A percentile compares a stretch with the other conserved stretches of the same genome.
phyloP scores from a whole-genome alignment of 2,329 filamentous ascomycete genomes.

The Proliferodiscus dingleyae region DNA sequence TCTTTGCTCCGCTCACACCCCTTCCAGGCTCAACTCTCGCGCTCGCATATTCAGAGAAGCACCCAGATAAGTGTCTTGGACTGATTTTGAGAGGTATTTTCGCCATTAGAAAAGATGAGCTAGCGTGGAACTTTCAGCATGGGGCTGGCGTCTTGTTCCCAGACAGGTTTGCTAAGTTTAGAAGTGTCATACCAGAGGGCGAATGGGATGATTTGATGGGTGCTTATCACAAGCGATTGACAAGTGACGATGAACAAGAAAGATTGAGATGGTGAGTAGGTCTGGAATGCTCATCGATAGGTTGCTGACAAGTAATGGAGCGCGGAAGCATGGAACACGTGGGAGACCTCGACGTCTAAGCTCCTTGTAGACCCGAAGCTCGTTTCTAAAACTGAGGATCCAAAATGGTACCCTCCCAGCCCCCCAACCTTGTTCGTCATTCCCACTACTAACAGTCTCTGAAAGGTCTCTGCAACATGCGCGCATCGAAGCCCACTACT shows the following conservation, averaged over 20 bases:
- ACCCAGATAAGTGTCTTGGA: constrained; percentile 35
- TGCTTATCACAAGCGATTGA: constrained; percentile 38
- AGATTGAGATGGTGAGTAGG: constrained; percentile 26
- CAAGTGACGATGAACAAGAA: constrained; percentile 26
- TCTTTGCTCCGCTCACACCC: too few species aligned
- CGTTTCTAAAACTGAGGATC: constrained; percentile 1
- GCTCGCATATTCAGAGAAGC: constrained; percentile 39
- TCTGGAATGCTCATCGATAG: background rate
- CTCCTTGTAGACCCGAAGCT: background rate
- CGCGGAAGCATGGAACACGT: background rate
- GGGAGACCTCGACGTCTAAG: constrained; percentile 1
- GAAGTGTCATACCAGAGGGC: constrained; percentile 33
- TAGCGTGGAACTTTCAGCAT: constrained; percentile 34
- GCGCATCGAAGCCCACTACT: constrained; percentile 40
- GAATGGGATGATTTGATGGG: constrained; percentile 34
- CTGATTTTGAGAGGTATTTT: constrained; percentile 42
- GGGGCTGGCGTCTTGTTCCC: constrained; percentile 34
- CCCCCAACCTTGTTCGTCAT: background rate
- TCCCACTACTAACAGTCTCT: too few species aligned
- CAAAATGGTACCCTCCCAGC: constrained; percentile 14
- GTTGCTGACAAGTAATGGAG: background rate
- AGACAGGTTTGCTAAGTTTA: constrained; percentile 35
- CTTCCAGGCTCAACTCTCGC: constrained; percentile 35
- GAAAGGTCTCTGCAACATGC: constrained; percentile 34
- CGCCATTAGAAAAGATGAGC: constrained; percentile 33